phyloP scores from a whole-genome alignment of 306 rosid genomes.

The Prunus mira region DNA sequence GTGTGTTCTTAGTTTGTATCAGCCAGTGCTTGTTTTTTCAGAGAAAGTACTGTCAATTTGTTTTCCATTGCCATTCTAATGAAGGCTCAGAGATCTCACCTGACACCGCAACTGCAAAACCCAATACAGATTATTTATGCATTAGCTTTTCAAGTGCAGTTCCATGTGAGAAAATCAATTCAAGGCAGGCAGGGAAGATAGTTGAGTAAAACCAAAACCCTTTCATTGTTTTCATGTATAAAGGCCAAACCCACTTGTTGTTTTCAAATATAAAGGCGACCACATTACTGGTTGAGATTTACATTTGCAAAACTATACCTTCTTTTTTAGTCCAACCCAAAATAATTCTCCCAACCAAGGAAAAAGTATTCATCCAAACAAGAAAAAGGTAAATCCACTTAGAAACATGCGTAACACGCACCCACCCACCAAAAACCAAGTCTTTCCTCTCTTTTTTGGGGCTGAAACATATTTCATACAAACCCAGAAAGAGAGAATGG shows the following conservation, averaged over 20 bases:
- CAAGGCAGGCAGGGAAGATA: background rate
- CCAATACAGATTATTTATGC: background rate
- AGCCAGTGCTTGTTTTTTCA: background rate
- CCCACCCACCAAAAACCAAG: too few species aligned
- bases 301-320: background rate
- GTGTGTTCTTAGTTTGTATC: background rate
- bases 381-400: background rate
- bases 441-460: background rate
- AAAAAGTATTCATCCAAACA: background rate
- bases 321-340: background rate
- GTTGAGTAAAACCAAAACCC: constrained; percentile 1
- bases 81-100: background rate
- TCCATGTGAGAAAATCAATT: constrained; percentile 10
- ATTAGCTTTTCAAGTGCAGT: background rate
- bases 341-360: constrained; percentile 4
- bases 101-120: background rate
- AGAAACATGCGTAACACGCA: too few species aligned
- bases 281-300: background rate
- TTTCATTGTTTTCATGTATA: background rate
- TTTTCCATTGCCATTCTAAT: background rate
- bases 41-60: background rate
- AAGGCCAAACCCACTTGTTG: constrained; percentile 2
- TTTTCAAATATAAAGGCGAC: background rate
- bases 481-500: background rate
- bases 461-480: background rate